A percentile compares a stretch with the other conserved stretches of the same genome.
These are phyloP conservation scores for Rhizopogon rudus DNA, from an alignment of 768 basidiomycete species.

Conservation along the genomic window DNA sequence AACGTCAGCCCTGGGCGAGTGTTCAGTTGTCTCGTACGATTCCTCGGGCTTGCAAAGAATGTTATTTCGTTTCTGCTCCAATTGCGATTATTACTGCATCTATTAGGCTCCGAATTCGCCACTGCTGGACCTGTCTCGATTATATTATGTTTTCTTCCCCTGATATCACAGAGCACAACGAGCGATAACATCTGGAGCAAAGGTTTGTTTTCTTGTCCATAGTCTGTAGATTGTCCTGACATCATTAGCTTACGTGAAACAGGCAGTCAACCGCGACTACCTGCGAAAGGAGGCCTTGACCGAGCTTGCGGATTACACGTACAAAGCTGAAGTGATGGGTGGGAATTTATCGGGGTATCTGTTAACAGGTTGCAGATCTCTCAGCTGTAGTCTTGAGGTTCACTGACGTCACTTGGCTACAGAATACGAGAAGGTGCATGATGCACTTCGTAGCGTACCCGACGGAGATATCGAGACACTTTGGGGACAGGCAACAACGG, in stretches of 20 bases:
- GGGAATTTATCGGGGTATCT: conserved; percentile 13
- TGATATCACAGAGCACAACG: not conserved
- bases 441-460: conserved; percentile 13
- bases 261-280: conserved; percentile 12
- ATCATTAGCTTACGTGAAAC: conserved; percentile 13
- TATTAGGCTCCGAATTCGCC: conserved; percentile 11
- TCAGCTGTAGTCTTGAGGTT: not conserved
- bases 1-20: not conserved
- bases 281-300: conserved; percentile 17
- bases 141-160: conserved; percentile 14
- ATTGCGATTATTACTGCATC: conserved; percentile 12
- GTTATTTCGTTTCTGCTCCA: conserved; percentile 18
- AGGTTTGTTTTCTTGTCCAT: conserved; percentile 4
- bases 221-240: not conserved
- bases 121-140: conserved; percentile 19
- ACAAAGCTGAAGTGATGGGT: conserved; percentile 20
- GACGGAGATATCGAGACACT: conserved; percentile 9
- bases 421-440: conserved; percentile 18
- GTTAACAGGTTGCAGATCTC: conserved; percentile 7
- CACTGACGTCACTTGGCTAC: not conserved
- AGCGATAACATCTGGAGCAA: conserved; percentile 14
- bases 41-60: conserved; percentile 6
- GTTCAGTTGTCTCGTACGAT: conserved; percentile 8
- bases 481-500: conserved; percentile 3
- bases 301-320: not conserved